phyloP scores from a whole-genome alignment of 805 yeast genomes.

The Debaryomyces hansenii region DNA sequence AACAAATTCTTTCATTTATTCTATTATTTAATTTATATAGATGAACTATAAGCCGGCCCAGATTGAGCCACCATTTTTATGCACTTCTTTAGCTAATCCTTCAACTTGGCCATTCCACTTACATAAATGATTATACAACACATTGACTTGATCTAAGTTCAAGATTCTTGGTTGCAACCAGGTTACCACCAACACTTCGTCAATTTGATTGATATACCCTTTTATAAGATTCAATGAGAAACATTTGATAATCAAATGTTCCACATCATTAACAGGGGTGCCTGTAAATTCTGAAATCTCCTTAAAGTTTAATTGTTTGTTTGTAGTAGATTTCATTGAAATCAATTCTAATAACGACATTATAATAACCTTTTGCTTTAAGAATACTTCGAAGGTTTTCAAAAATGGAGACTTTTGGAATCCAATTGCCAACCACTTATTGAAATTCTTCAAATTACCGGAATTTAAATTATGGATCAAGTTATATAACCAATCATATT shows the following conservation, averaged over 20 bases:
- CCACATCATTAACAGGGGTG: conserved; percentile 72
- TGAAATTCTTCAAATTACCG: conserved; percentile 74
- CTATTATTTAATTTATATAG: background rate
- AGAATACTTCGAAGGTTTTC: conserved; percentile 57
- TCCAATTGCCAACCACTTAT: conserved; percentile 44
- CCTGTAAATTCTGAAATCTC: conserved; percentile 72
- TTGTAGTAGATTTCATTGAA: conserved; percentile 70
- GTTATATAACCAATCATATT: conserved; percentile 69
- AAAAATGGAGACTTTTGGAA: conserved; percentile 52
- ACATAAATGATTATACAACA: conserved; percentile 70
- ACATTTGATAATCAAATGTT: conserved; percentile 88
- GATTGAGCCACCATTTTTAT: conserved; percentile 39
- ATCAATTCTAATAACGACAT: conserved; percentile 89
- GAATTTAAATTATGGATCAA: conserved; percentile 69
- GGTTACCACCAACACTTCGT: conserved; percentile 70
- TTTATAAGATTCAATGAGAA: conserved; percentile 77
- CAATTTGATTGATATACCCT: conserved; percentile 91
- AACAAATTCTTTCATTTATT: background rate
- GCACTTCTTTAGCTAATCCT: conserved; percentile 47
- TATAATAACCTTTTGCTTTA: conserved; percentile 87
- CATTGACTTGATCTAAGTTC: conserved; percentile 74
- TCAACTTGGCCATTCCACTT: conserved; percentile 80
- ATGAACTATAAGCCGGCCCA: conserved; percentile 36
- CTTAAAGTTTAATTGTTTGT: conserved; percentile 68
- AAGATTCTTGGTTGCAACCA: conserved; percentile 98